These are phyloP conservation scores for Cladophialophora bantiana DNA, from an alignment of 2,329 filamentous ascomycete species.

Conservation along the genomic window DNA sequence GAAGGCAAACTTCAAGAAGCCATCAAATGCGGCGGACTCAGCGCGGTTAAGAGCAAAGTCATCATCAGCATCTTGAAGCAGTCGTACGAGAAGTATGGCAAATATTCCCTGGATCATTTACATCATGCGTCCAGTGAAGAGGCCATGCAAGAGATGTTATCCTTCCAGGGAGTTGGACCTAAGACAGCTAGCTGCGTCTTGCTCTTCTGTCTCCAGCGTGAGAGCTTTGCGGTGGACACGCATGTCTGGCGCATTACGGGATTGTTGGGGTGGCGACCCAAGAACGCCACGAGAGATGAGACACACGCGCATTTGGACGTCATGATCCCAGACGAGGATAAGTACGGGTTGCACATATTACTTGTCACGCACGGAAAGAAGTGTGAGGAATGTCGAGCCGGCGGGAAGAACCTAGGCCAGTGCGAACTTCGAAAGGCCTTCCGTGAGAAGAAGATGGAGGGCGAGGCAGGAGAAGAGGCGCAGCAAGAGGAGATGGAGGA, in stretches of 20 bases:
- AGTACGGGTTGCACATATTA: conserved; percentile 68
- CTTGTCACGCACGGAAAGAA: conserved; percentile 68
- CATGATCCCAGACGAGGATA: conserved; percentile 66
- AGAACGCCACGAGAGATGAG: conserved; percentile 43
- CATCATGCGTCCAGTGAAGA: conserved; percentile 61
- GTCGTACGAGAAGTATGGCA: conserved; percentile 39
- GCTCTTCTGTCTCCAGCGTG: conserved; percentile 69
- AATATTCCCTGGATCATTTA: conserved; percentile 61
- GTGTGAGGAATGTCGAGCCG: conserved; percentile 66
- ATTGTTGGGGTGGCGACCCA: conserved; percentile 68
- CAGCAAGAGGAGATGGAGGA: conserved; percentile 56
- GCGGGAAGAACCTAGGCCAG: conserved; percentile 62
- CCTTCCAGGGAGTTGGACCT: conserved; percentile 69
- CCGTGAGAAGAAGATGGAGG: conserved; percentile 69
- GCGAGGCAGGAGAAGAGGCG: conserved; percentile 65
- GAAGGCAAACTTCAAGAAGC: conserved; percentile 55
- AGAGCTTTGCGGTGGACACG: conserved; percentile 70
- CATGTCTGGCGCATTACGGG: conserved; percentile 70
- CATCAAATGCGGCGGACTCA: conserved; percentile 66
- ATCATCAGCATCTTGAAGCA: conserved; percentile 41
- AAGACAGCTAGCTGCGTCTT: conserved; percentile 71
- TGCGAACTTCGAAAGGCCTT: conserved; percentile 67
- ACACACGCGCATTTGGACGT: conserved; percentile 63
- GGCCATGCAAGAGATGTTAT: conserved; percentile 64
- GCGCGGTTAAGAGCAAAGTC: conserved; percentile 63